phyloP scores from a whole-genome alignment of 139 green algal genomes.

The Edaphochlamys debaryana region DNA sequence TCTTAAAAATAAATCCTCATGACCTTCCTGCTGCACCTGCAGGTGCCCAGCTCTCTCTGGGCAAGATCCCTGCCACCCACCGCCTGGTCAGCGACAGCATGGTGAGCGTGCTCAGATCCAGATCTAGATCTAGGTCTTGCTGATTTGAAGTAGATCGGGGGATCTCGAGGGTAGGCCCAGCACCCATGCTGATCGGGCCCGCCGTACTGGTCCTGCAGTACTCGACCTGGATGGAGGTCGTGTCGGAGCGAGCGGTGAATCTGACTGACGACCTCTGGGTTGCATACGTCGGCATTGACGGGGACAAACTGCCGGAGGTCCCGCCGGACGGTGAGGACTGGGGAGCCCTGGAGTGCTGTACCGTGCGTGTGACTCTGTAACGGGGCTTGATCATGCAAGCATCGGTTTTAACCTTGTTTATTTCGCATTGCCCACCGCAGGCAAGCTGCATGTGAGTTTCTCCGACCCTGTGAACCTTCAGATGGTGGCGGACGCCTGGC shows the following conservation, averaged over 20 bases:
- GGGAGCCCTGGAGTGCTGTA: too few species aligned
- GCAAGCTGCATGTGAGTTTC: not conserved
- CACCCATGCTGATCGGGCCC: too few species aligned
- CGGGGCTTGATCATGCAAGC: too few species aligned
- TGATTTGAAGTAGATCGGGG: too few species aligned
- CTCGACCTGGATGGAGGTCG: not conserved
- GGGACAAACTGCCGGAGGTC: constrained; percentile 60
- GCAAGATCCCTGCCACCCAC: too few species aligned
- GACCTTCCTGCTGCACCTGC: too few species aligned
- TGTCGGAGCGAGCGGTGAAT: not conserved
- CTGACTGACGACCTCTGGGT: not conserved
- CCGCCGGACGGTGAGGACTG: constrained; percentile 57
- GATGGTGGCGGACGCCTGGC: not conserved
- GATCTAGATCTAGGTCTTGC: not conserved
- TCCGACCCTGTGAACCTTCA: not conserved
- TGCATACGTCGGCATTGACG: not conserved
- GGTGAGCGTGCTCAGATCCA: not conserved
- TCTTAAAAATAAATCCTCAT: too few species aligned
- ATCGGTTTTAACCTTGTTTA: too few species aligned
- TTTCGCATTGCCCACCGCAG: not conserved
- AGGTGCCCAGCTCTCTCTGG: too few species aligned
- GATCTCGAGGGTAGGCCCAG: too few species aligned
- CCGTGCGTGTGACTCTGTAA: too few species aligned
- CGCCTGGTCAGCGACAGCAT: not conserved
- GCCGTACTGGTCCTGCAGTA: not conserved